Evolutionary conservation across 2,329 filamentous ascomycete genomes (phyloP), one percentile per base, ranked within the genome.

Genomic region (Penicillium aurantiogriseum): DNA sequence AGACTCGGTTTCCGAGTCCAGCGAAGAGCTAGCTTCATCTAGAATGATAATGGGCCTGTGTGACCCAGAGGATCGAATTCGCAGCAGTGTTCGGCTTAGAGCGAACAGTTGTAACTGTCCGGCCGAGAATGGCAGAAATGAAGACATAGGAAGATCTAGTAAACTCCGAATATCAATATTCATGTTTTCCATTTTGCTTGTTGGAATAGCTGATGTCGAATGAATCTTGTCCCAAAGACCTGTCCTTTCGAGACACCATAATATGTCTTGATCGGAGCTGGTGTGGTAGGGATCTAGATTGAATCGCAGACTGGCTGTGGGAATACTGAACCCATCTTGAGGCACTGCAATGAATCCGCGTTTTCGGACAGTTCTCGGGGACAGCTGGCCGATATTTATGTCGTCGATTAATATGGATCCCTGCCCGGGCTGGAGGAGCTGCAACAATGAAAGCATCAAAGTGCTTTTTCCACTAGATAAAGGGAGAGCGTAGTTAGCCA

Each of bases 291-390:
- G 52, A 48, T 58, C 56, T 11, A 58, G 27, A 42, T 51, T 58
- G 33, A 58, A 58, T 3, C 46, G 51, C 13, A 58, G 31, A 23
- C 36, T 55, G 1, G 52, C 56, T 1, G 31, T 55, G 23, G 56
- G 21, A 38, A 56, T 44, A 5, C 23, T 58, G 11, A 58, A 51
- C 2, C 45, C 45, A 47, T 58, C 56, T 45, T 58, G 56, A 31
- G 56, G 56, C 27, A 58, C 51, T 31, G 56, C 46, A 51, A 58
- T 58, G 27, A 58, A 50, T 0, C 51, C 45, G 5, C 47, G 51
- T 47, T 48, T 47, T 15, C 56, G 56, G 7, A 58, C 33, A 17
- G n/a, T 39, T 40, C 19, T 42, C 17, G 35, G 33, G 1, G 40
- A 44, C 1, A 58, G 6, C 19, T 38, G n/a, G 8, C 31, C 17